Base-by-base conservation (phyloP, 768 basidiomycete genomes). In the Leccinum boreale region DNA sequence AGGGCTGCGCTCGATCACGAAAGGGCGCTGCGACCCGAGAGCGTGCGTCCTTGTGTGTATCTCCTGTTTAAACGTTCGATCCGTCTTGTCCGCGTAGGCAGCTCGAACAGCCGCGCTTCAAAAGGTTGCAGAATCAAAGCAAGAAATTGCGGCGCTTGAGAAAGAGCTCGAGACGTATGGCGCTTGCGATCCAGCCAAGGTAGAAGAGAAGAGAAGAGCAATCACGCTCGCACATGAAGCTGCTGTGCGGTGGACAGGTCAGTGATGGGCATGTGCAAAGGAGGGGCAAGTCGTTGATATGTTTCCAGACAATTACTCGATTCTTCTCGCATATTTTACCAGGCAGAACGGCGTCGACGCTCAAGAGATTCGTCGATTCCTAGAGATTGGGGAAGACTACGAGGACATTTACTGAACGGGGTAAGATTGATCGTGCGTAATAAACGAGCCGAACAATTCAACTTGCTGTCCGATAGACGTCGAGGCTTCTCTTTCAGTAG, bases 221-320 rank as follows among this genome's bases (percentile, higher is more conserved):
- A 79, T 85, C 10, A 79, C 82, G 52, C 77, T 94, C 14, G 92
- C 90, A 3, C 90, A 88, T 60, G 92, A 96, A 67, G 93, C 92
- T 12, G 83, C 88, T 12, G 69, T 87, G 23, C 85, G 92, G 14
- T 94, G 93, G 90, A 98, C 94, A 35, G 94, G 94, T 95, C 62
- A 56, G 85, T 73, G 33, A 23, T 46, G 28, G 3, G 35, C 3
- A 33, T 29, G n/a, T 23, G n/a, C 29, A n/a, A 11, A 14, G 23
- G 42, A 28, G 45, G 21, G 36, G 54, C 26, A 19, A 19, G 48
- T 23, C 1, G 47, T 48, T 57, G 53, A 70, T 15, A 4, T 31
- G 31, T 21, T 42, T 6, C 33, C 64, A 90, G 89, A 92, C 62
- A 90, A 92, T 64, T 90, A 87, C 70, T 74, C 81, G 42, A 79